Conservation (phyloP, 495 filamentous ascomycete genomes). For the Xylaria bambusicola region DNA sequence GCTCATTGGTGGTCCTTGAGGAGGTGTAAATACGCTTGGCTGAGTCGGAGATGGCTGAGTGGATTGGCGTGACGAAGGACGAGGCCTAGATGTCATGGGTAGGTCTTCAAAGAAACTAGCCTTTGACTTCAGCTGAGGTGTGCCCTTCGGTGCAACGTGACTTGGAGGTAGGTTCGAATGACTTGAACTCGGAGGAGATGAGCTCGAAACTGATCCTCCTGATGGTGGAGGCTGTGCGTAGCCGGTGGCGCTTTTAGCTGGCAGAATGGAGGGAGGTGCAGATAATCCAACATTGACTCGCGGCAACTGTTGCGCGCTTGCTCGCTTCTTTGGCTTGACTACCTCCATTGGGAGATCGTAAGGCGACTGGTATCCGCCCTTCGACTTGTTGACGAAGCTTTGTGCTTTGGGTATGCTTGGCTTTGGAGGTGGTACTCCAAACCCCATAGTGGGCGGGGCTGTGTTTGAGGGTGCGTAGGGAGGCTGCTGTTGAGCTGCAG, state of each 20-base stretch:
- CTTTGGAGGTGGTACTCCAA: slow-evolving; percentile 39
- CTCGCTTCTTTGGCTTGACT: slow-evolving; percentile 63
- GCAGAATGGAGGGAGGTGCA: slow-evolving; percentile 50
- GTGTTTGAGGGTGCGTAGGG: slow-evolving; percentile 43
- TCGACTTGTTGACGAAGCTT: slow-evolving; percentile 86
- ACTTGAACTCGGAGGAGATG: slow-evolving; percentile 38
- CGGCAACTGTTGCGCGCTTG: slow-evolving; percentile 46
- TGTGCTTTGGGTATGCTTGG: slow-evolving; percentile 57
- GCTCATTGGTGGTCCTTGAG: slow-evolving; percentile 36
- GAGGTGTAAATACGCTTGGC: slow-evolving; percentile 29
- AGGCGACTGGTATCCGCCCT: slow-evolving; percentile 88
- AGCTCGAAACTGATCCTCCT: slow-evolving; percentile 31
- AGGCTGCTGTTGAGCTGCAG: slow-evolving; percentile 32
- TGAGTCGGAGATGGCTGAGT: slow-evolving; percentile 42
- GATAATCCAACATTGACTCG: slow-evolving; percentile 33
- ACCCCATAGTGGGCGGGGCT: slow-evolving; percentile 44
- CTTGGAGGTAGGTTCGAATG: slow-evolving; percentile 35
- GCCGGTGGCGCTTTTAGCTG: slow-evolving; percentile 66
- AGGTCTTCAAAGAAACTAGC: slow-evolving; percentile 87
- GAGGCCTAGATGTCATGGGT: slow-evolving; percentile 63
- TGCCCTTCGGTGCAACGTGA: slow-evolving; percentile 27
- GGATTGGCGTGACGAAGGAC: slow-evolving; percentile 47
- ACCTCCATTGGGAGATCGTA: slow-evolving; percentile 95
- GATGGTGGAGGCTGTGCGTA: slow-evolving; percentile 40
- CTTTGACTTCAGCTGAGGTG: slow-evolving; percentile 39